Percentiles rank a stretch among this genome's conserved stretches.
These are phyloP conservation scores for Brassica cretica DNA, from an alignment of 345 rosid species.

Conservation along the genomic window DNA sequence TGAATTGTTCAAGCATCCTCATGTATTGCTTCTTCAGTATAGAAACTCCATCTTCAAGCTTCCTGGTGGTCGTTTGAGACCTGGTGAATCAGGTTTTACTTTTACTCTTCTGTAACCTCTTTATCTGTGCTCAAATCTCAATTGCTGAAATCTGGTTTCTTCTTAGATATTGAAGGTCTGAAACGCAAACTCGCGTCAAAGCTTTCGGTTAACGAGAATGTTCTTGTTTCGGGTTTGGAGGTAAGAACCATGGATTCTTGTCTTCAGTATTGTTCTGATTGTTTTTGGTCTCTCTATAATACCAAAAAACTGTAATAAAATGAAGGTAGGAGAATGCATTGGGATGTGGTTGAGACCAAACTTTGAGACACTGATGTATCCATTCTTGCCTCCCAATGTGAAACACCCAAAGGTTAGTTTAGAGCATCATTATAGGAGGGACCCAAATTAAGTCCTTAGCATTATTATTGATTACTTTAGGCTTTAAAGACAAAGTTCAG, in stretches of 20 bases:
- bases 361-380: conserved; percentile 64
- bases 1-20: conserved; percentile 64
- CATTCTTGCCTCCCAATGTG: conserved; percentile 59
- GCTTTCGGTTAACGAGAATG: conserved; percentile 52
- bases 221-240: conserved; percentile 57
- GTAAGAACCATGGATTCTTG: conserved; percentile 38
- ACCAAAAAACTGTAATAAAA: too few species aligned
- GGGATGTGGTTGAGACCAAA: conserved; percentile 93
- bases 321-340: conserved; percentile 76
- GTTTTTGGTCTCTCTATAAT: not conserved
- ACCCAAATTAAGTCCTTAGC: too few species aligned
- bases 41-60: conserved; percentile 55
- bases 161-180: conserved; percentile 66
- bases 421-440: too few species aligned
- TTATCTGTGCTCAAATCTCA: not conserved
- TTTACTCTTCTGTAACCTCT: not conserved
- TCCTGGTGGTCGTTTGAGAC: conserved; percentile 86
- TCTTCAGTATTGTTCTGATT: not conserved
- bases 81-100: conserved; percentile 67
- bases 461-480: too few species aligned
- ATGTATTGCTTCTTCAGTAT: too few species aligned
- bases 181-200: conserved; percentile 73
- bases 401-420: conserved; percentile 67
- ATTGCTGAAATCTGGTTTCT: not conserved
- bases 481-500: too few species aligned